Percentiles rank a stretch among this genome's conserved stretches.
These are phyloP conservation scores for Mucor plumbeus DNA, from an alignment of 371 early-diverging fungal species.

Conservation along the genomic window DNA sequence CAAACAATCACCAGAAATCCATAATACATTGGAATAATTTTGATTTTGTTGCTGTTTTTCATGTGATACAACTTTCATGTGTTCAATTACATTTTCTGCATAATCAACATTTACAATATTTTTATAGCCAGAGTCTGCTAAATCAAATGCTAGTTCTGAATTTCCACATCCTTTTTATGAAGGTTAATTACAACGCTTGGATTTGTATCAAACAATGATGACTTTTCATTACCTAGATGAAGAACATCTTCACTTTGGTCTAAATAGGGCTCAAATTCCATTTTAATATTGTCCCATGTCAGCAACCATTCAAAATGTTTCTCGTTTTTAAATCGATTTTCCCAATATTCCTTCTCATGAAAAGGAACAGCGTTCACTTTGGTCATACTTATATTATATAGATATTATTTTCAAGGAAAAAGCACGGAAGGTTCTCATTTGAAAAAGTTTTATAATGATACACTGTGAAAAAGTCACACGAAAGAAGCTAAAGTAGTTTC, in stretches of 20 bases:
- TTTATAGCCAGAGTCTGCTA: constrained; percentile 41
- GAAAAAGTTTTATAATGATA: neutral
- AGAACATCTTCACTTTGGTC: constrained; percentile 31
- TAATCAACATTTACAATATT: constrained; percentile 51
- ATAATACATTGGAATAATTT: constrained; percentile 26
- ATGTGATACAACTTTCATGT: constrained; percentile 38
- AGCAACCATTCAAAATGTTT: constrained; percentile 50
- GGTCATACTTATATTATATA: constrained; percentile 2
- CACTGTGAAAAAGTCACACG: constrained; percentile 5
- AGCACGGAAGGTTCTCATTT: neutral
- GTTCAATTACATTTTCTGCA: constrained; percentile 45
- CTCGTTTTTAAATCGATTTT: constrained; percentile 51
- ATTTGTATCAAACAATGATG: neutral
- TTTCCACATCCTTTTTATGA: constrained; percentile 58
- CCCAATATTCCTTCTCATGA: constrained; percentile 54
- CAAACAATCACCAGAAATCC: constrained; percentile 40
- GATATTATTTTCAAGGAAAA: neutral
- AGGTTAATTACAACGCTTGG: neutral
- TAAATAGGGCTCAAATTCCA: constrained; percentile 26
- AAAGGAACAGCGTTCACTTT: constrained; percentile 43
- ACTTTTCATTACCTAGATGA: constrained; percentile 31
- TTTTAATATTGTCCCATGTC: constrained; percentile 31
- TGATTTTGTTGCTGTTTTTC: constrained; percentile 11
- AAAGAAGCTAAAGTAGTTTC: neutral
- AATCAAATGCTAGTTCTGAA: constrained; percentile 50